These are phyloP conservation scores for Craterostigma plantagineum DNA, from an alignment of 257 asterid species.

Conservation along the genomic window DNA sequence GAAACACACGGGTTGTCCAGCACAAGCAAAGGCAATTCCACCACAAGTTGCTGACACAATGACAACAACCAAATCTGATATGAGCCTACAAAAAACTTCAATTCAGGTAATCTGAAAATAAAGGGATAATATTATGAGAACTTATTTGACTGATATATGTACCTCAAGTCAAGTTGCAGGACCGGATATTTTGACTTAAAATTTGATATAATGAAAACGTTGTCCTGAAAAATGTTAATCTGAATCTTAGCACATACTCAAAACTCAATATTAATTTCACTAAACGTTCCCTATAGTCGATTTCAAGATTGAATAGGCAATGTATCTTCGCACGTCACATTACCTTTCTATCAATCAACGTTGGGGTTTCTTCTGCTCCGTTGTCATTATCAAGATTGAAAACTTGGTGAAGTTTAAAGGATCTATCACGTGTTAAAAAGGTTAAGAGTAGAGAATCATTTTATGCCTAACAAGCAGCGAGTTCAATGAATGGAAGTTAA, in stretches of 20 bases:
- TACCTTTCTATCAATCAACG: conserved; percentile 91
- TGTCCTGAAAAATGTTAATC: conserved; percentile 39
- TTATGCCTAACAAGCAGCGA: conserved; percentile 7
- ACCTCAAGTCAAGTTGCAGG: conserved; percentile 93
- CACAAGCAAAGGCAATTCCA: conserved; percentile 98
- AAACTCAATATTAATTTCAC: not conserved
- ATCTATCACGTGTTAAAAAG: conserved; percentile 18
- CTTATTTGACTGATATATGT: conserved; percentile 12
- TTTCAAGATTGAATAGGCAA: not conserved
- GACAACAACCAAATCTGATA: conserved; percentile 92
- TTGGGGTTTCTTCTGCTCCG: conserved; percentile 97
- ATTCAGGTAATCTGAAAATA: conserved; percentile 7
- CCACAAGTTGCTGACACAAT: conserved; percentile 99
- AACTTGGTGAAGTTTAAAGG: conserved; percentile 72
- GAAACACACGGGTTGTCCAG: conserved; percentile 91
- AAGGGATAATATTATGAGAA: conserved; percentile 8
- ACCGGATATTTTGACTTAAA: conserved; percentile 93
- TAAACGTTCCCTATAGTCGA: too few species aligned
- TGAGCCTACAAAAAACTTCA: conserved; percentile 48
- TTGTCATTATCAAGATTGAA: conserved; percentile 92
- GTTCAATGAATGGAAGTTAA: conserved; percentile 5
- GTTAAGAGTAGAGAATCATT: conserved; percentile 7
- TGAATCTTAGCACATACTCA: conserved; percentile 7
- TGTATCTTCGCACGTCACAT: conserved; percentile 2
- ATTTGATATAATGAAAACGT: conserved; percentile 88